A percentile compares a stretch with the other conserved stretches of the same genome.
Conservation (phyloP, 257 asterid species). For the Nicotiana obtusifolia region DNA sequence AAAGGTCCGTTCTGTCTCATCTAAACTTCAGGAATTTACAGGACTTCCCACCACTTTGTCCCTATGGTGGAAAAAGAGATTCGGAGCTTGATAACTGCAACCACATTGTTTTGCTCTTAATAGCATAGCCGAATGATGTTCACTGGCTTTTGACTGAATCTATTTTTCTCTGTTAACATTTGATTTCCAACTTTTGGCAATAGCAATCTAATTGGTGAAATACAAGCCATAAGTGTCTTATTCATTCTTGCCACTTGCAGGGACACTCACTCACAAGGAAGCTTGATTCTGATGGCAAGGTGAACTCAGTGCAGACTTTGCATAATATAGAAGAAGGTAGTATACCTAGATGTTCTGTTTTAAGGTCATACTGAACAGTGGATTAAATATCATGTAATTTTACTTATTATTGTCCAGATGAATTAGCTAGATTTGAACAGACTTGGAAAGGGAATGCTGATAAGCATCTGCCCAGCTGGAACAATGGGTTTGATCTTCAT, state of each 20-base stretch:
- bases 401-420: constrained; percentile 36
- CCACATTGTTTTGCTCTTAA: too few relatives aligned
- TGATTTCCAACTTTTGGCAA: too few relatives aligned
- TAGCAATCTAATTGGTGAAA: too few relatives aligned
- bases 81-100: too few relatives aligned
- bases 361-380: background rate
- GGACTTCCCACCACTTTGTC: too few relatives aligned
- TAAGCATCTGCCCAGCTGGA: constrained; percentile 31
- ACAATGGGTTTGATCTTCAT: constrained; percentile 21
- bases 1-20: too few relatives aligned
- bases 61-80: too few relatives aligned
- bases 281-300: constrained; percentile 73
- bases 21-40: too few relatives aligned
- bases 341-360: constrained; percentile 9
- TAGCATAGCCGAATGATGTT: too few relatives aligned
- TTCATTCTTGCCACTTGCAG: constrained; percentile 20
- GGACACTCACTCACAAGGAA: constrained; percentile 73
- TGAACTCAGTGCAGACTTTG: constrained; percentile 58
- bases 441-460: constrained; percentile 57
- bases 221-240: background rate
- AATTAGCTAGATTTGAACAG: constrained; percentile 57
- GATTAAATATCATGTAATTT: constrained; percentile 4
- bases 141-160: too few relatives aligned
- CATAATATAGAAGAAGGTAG: constrained; percentile 80
- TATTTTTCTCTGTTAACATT: background rate